Base-by-base conservation (phyloP, 106 monocot species). In the Dactylorhiza incarnata region DNA sequence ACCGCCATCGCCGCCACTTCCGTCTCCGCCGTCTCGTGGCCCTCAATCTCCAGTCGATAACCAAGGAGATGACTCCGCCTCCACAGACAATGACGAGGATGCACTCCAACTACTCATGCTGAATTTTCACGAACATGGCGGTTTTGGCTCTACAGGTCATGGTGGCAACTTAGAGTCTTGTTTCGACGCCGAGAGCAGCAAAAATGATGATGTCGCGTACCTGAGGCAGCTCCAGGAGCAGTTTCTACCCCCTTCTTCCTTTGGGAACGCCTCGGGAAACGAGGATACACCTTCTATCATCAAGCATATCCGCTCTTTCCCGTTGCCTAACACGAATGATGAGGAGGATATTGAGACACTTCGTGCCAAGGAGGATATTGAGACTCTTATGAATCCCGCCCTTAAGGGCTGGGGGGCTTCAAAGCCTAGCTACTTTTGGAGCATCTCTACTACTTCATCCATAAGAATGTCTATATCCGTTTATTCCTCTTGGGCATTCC, bases 271-370 rank as follows among this genome's bases (percentile, higher is more conserved):
- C 20, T 48, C 52, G 37, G n/a, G n/a, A n/a, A n/a, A n/a, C n/a
- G n/a, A n/a, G 24, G 24, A 49, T 4, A 45, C 75, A 15, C 22
- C 43, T 7, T 9, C 81, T 13, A 46, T 46, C 16, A 10, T 26
- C 47, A 56, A 76, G 22, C 66, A 68, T 49, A 10, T 74, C 20
- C 14, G 51, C 8, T n/a, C 48, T 17, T 14, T 19, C 15, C 70
- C 54, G 10, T 46, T 74, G 29, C 23, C 74, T n/a, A 84, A 83
- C 47, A 78, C 80, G 1, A 84, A 84, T 11, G 92, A 89, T 16
- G 90, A 93, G 16, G 97, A 99, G 25, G 91, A 94, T 55, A 79
- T 88, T 49, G 91, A 87, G 74, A 94, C 86, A n/a, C 83, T 99
- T 12, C 83, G 86, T 12, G 84, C 84, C 4, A 92, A 94, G 55